Percentiles rank a stretch among this genome's conserved stretches.
Conservation (phyloP, 148 eudicot genomes). For the Rhododendron vialii region DNA sequence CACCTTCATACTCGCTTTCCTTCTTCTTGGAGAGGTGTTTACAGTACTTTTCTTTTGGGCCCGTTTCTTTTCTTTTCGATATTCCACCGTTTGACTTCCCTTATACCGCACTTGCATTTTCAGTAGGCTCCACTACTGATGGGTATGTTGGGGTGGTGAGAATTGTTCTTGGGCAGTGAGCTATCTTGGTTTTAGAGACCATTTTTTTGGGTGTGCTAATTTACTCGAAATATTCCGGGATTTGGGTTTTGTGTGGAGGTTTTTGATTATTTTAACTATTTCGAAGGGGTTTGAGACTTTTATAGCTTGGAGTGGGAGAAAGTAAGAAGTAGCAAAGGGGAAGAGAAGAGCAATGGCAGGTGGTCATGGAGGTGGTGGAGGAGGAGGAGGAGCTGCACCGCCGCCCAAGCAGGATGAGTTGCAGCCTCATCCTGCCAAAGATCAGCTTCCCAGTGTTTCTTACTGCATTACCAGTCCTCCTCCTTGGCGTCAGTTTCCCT, state of each 20-base stretch:
- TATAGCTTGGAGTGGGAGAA: not conserved
- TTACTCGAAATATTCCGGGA: not conserved
- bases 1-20: not conserved
- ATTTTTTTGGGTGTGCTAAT: not conserved
- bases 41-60: not conserved
- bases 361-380: constrained; percentile 31
- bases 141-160: not conserved
- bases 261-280: constrained; percentile 9
- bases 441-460: constrained; percentile 68
- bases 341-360: constrained; percentile 28
- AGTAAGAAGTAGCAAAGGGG: constrained; percentile 2
- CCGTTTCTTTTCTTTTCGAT: not conserved
- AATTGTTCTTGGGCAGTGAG: constrained; percentile 8
- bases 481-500: constrained; percentile 75
- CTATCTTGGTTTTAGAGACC: constrained; percentile 5
- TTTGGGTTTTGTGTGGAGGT: constrained; percentile 12
- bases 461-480: constrained; percentile 91
- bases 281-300: not conserved
- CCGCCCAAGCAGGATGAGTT: constrained; percentile 74
- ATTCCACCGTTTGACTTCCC: not conserved
- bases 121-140: not conserved
- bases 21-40: constrained; percentile 12
- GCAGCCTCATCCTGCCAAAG: constrained; percentile 72
- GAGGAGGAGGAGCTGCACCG: constrained; percentile 62
- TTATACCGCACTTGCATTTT: not conserved